Conservation (phyloP, 108 stramenopile genomes). For the Mediolabrus comicus region DNA sequence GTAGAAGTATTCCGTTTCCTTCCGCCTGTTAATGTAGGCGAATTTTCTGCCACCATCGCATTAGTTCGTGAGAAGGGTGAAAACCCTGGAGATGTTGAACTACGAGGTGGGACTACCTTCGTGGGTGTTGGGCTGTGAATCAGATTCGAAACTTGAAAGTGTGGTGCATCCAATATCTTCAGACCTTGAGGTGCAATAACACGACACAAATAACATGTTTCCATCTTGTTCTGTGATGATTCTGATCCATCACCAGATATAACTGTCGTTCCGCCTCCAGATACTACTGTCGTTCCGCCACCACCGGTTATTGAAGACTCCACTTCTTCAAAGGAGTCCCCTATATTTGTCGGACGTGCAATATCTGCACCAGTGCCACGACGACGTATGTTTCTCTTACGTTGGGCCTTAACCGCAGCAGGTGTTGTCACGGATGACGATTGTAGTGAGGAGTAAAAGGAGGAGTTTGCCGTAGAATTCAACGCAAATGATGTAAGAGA, state of each 20-base stretch:
- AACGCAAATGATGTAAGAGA: conserved; percentile 15
- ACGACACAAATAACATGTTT: conserved; percentile 68
- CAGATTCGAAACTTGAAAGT: conserved; percentile 73
- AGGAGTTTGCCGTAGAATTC: conserved; percentile 19
- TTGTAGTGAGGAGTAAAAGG: conserved; percentile 23
- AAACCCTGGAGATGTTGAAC: conserved; percentile 28
- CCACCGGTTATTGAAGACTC: conserved; percentile 14
- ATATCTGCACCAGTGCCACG: conserved; percentile 23
- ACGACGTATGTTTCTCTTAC: conserved; percentile 58
- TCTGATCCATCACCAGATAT: conserved; percentile 5
- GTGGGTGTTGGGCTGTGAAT: conserved; percentile 55
- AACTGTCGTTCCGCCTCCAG: conserved; percentile 12
- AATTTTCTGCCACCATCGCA: conserved; percentile 52
- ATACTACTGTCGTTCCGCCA: conserved; percentile 12
- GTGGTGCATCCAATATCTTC: conserved; percentile 84
- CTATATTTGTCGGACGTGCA: conserved; percentile 12
- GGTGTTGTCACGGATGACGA: conserved; percentile 51
- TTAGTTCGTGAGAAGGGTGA: conserved; percentile 54
- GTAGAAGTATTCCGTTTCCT: conserved; percentile 10
- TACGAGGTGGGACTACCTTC: conserved; percentile 1
- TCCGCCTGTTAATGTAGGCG: conserved; percentile 15
- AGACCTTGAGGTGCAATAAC: conserved; percentile 77
- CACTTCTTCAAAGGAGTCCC: conserved; percentile 35
- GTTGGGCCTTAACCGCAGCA: conserved; percentile 28
- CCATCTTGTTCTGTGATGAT: background rate